These are phyloP conservation scores for Fusarium temperatum DNA, from an alignment of 2,329 filamentous ascomycete species.

Conservation along the genomic window DNA sequence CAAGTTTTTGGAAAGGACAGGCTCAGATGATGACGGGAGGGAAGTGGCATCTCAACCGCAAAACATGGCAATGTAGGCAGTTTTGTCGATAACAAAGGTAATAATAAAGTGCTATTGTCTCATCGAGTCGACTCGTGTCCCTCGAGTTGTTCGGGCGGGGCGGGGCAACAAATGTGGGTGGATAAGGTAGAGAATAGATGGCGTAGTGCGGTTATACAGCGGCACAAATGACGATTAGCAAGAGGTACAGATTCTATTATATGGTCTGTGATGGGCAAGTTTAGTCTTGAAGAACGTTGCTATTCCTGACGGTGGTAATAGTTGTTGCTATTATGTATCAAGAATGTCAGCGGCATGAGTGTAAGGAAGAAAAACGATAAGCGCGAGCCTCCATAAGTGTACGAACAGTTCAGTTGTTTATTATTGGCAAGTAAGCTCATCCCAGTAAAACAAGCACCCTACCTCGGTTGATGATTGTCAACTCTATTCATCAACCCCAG, in stretches of 20 bases:
- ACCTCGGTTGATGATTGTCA: conserved; percentile 6
- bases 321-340: neutral
- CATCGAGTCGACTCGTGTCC: conserved; percentile 17
- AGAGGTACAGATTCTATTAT: neutral
- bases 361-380: neutral
- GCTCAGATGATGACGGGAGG: neutral
- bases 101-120: conserved; percentile 17
- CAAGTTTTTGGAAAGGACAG: neutral
- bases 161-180: conserved; percentile 23
- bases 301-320: neutral
- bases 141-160: conserved; percentile 19
- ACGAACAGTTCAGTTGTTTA: neutral
- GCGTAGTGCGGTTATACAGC: conserved; percentile 13
- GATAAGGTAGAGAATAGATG: neutral
- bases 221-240: neutral
- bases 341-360: neutral
- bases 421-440: conserved; percentile 5
- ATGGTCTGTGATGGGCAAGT: neutral
- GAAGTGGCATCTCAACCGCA: neutral
- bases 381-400: neutral
- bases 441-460: neutral
- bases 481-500: neutral
- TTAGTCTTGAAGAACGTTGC: neutral
- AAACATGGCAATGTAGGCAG: neutral
- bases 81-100: conserved; percentile 4